Conservation (phyloP, 176 grass and related monocot genomes). For the Alopecurus myosuroides region DNA sequence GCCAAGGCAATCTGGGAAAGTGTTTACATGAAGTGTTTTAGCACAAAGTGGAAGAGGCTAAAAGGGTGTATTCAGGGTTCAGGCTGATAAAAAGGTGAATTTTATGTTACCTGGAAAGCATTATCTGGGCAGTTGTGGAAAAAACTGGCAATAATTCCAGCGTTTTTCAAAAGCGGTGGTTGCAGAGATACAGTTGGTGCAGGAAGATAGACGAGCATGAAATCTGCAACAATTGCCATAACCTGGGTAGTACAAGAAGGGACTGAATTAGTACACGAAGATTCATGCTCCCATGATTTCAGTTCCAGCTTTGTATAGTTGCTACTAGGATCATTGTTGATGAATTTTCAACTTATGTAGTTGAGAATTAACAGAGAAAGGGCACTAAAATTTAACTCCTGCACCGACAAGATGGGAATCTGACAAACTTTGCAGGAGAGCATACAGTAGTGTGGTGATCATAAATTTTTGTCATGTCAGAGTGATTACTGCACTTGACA, state of each 20-base stretch:
- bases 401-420: background rate
- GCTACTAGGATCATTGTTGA: background rate
- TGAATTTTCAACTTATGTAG: background rate
- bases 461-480: background rate
- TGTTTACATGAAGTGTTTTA: background rate
- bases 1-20: conserved; percentile 61
- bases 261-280: conserved; percentile 4
- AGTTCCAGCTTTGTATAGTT: background rate
- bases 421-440: background rate
- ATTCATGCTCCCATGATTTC: background rate
- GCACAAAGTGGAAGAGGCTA: background rate
- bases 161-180: conserved; percentile 57
- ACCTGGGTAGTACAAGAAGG: conserved; percentile 35
- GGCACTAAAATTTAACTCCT: background rate
- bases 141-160: conserved; percentile 68
- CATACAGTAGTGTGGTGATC: background rate
- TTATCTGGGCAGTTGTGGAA: conserved; percentile 87
- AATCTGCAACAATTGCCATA: conserved; percentile 89
- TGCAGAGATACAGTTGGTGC: conserved; percentile 81
- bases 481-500: background rate
- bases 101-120: conserved; percentile 71
- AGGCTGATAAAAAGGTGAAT: background rate
- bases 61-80: background rate
- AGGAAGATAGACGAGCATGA: conserved; percentile 98
- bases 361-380: background rate